Conservation (phyloP, 805 yeast genomes). For the Isabelozyma gotoi region DNA sequence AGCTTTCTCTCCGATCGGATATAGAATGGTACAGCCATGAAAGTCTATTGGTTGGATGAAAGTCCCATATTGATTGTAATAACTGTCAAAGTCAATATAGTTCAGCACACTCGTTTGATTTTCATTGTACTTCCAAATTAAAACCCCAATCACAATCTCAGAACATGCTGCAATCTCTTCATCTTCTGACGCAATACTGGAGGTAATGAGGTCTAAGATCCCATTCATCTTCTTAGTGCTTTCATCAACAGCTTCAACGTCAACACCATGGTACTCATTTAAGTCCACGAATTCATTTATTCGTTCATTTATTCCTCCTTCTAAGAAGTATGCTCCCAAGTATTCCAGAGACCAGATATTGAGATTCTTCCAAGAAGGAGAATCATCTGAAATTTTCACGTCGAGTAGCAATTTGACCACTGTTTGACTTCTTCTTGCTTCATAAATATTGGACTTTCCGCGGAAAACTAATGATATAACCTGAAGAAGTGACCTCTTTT, state of each 20-base stretch:
- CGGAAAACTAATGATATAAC: neutral
- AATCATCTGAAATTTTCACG: neutral
- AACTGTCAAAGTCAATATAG: conserved; percentile 18
- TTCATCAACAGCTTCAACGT: conserved; percentile 12
- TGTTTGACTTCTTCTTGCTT: conserved; percentile 1
- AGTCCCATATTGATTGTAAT: conserved; percentile 11
- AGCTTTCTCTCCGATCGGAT: conserved; percentile 11
- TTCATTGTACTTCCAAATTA: conserved; percentile 26
- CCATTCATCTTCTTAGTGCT: conserved; percentile 21
- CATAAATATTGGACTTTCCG: conserved; percentile 1
- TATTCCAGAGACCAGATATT: conserved; percentile 23
- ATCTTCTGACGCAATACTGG: conserved; percentile 11
- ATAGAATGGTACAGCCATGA: conserved; percentile 30
- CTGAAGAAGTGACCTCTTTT: neutral
- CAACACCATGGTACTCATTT: conserved; percentile 7
- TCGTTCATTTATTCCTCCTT: conserved; percentile 14
- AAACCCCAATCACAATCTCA: conserved; percentile 42
- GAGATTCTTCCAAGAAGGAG: conserved; percentile 11
- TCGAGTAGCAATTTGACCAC: conserved; percentile 8
- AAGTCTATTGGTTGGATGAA: conserved; percentile 32
- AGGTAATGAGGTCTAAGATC: conserved; percentile 23
- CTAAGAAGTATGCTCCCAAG: conserved; percentile 18
- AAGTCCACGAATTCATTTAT: conserved; percentile 1
- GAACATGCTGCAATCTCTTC: conserved; percentile 24
- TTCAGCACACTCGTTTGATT: conserved; percentile 14